Conservation (phyloP, 2,329 filamentous ascomycete genomes). For the Boeremia exigua region DNA sequence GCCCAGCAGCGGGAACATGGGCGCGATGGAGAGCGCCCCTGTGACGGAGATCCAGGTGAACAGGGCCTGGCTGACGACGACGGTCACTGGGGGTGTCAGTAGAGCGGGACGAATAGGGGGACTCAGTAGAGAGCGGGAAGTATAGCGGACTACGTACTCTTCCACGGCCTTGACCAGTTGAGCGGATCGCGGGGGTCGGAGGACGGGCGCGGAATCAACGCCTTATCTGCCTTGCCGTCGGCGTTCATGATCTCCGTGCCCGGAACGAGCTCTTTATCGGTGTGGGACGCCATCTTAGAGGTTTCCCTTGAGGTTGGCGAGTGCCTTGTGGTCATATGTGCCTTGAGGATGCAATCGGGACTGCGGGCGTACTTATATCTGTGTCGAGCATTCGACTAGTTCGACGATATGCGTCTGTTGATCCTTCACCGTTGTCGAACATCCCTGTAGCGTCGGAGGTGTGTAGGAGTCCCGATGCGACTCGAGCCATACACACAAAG, state of each 20-base stretch:
- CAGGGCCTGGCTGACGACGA: conserved; percentile 48
- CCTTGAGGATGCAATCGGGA: neutral
- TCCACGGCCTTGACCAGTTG: conserved; percentile 47
- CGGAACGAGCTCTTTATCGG: conserved; percentile 31
- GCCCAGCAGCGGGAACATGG: conserved; percentile 53
- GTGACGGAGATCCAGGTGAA: conserved; percentile 54
- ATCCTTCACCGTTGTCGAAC: neutral
- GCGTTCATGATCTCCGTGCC: conserved; percentile 39
- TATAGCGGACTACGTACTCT: conserved; percentile 27
- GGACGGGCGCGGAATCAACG: conserved; percentile 40
- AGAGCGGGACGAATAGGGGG: too few species aligned
- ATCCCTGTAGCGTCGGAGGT: neutral
- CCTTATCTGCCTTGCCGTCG: conserved; percentile 30
- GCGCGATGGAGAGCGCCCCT: conserved; percentile 52
- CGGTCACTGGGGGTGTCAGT: conserved; percentile 32
- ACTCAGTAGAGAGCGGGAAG: neutral
- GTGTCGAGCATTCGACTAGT: neutral
- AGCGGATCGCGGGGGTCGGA: conserved; percentile 45
- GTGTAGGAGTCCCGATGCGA: conserved; percentile 5
- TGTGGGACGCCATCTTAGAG: conserved; percentile 21
- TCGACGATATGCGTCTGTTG: neutral
- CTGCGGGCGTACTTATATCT: neutral
- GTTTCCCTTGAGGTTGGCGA: neutral
- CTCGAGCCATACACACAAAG: neutral
- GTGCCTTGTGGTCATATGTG: too few species aligned